Percentiles rank a stretch among this genome's conserved stretches.
These are phyloP conservation scores for Mycena galericulata DNA, from an alignment of 768 basidiomycete genomes.

Conservation along the genomic window DNA sequence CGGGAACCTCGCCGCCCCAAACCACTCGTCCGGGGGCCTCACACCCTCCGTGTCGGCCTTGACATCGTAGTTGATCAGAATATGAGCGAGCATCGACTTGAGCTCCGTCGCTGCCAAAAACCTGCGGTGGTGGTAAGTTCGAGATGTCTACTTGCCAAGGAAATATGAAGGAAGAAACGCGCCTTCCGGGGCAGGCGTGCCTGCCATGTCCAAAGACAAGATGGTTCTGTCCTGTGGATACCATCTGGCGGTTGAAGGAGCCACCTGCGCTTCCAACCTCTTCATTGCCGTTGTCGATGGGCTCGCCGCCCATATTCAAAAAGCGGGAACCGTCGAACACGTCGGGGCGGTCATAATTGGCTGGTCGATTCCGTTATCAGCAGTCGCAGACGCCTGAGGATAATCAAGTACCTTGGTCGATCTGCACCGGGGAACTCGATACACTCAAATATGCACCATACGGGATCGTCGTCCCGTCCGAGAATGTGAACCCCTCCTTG, in stretches of 20 bases:
- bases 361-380: too few species aligned
- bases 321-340: slow-evolving; percentile 29
- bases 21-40: too few species aligned
- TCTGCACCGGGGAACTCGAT: slow-evolving; percentile 37
- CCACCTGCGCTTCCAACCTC: neutral
- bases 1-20: too few species aligned
- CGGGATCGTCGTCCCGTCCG: slow-evolving; percentile 50
- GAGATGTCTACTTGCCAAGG: neutral
- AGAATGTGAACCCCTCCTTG: slow-evolving; percentile 51
- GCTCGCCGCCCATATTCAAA: slow-evolving; percentile 12
- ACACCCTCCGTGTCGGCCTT: too few species aligned
- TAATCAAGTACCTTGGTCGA: slow-evolving; percentile 44
- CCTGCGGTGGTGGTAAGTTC: neutral
- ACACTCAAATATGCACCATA: slow-evolving; percentile 42
- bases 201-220: neutral
- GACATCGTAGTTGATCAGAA: neutral
- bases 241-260: neutral
- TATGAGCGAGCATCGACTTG: neutral
- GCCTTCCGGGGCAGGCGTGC: slow-evolving; percentile 7
- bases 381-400: too few species aligned
- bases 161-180: neutral
- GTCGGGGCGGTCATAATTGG: neutral
- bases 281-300: neutral
- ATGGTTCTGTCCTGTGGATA: neutral
- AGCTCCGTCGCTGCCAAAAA: slow-evolving; percentile 4